Conservation (phyloP, 2,329 filamentous ascomycete species). For the Ceratocystis destructans region DNA sequence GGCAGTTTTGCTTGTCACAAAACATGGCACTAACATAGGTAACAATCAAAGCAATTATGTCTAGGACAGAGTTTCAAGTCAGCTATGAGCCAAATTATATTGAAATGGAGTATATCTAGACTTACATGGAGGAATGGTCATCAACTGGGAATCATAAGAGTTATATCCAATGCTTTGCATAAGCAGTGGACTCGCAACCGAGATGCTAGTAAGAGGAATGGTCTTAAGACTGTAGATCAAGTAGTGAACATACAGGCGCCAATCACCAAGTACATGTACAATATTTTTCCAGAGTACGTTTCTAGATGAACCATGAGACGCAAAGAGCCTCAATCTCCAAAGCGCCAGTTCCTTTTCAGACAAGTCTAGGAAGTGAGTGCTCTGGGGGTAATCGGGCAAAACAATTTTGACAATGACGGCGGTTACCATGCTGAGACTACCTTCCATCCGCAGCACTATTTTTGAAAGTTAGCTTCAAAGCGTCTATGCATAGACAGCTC, state of each 20-base stretch:
- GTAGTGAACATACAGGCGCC: constrained; percentile 55
- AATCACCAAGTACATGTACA: constrained; percentile 52
- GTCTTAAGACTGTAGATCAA: constrained; percentile 39
- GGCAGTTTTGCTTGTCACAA: constrained; percentile 47
- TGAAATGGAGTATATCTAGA: neutral
- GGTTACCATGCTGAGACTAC: constrained; percentile 49
- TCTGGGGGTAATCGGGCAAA: constrained; percentile 53
- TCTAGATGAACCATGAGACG: constrained; percentile 44
- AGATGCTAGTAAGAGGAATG: constrained; percentile 44
- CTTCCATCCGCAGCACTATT: constrained; percentile 45
- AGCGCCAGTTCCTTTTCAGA: constrained; percentile 44
- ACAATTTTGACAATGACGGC: constrained; percentile 52
- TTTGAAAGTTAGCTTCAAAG: neutral
- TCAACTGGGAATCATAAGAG: constrained; percentile 46
- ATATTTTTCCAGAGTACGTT: constrained; percentile 53
- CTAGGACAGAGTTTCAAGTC: neutral
- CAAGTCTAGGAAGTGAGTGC: constrained; percentile 37
- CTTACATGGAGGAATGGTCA: constrained; percentile 51
- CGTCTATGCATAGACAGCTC: constrained; percentile 36
- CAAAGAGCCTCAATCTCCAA: constrained; percentile 33
- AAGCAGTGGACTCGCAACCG: constrained; percentile 49
- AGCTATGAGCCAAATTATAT: neutral
- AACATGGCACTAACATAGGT: constrained; percentile 38
- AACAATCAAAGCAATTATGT: constrained; percentile 16
- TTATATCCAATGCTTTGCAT: constrained; percentile 38